phyloP scores from a whole-genome alignment of 2,329 filamentous ascomycete species.

The Fragosphaeria purpurea region DNA sequence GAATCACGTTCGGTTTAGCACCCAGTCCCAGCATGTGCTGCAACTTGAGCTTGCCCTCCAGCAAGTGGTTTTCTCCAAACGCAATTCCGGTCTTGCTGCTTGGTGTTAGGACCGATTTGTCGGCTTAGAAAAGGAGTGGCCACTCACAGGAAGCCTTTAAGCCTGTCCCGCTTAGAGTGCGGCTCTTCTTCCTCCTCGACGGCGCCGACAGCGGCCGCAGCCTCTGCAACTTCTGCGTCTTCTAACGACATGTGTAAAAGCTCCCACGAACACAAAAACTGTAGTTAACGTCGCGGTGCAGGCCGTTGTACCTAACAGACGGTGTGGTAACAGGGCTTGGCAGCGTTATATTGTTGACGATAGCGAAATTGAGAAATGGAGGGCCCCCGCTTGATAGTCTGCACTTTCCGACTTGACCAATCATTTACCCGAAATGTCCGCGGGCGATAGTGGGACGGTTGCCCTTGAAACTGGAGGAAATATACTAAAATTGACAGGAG shows the following conservation, averaged over 20 bases:
- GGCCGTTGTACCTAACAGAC: too few relatives aligned
- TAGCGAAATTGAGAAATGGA: too few relatives aligned
- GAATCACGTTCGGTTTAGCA: slow-evolving; percentile 33
- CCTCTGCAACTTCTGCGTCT: slow-evolving; percentile 8
- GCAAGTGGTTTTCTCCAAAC: slow-evolving; percentile 18
- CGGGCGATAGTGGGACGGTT: too few relatives aligned
- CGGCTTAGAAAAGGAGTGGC: not conserved
- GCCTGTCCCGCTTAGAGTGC: slow-evolving; percentile 11
- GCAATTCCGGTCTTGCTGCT: slow-evolving; percentile 3
- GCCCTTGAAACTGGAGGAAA: too few relatives aligned
- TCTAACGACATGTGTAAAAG: slow-evolving; percentile 6
- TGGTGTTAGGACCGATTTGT: not conserved
- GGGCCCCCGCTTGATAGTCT: too few relatives aligned
- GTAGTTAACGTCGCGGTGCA: too few relatives aligned
- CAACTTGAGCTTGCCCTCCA: slow-evolving; percentile 31
- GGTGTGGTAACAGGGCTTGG: too few relatives aligned
- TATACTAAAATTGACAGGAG: too few relatives aligned
- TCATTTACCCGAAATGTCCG: too few relatives aligned
- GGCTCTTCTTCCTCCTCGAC: not conserved
- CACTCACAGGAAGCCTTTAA: slow-evolving; percentile 13
- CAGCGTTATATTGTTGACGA: too few relatives aligned
- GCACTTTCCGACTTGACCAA: too few relatives aligned
- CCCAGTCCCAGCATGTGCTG: slow-evolving; percentile 35
- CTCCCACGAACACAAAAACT: too few relatives aligned
- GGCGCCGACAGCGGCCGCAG: slow-evolving; percentile 3